These are phyloP conservation scores for Lactarius vividus DNA, from an alignment of 768 basidiomycete species.

Conservation along the genomic window DNA sequence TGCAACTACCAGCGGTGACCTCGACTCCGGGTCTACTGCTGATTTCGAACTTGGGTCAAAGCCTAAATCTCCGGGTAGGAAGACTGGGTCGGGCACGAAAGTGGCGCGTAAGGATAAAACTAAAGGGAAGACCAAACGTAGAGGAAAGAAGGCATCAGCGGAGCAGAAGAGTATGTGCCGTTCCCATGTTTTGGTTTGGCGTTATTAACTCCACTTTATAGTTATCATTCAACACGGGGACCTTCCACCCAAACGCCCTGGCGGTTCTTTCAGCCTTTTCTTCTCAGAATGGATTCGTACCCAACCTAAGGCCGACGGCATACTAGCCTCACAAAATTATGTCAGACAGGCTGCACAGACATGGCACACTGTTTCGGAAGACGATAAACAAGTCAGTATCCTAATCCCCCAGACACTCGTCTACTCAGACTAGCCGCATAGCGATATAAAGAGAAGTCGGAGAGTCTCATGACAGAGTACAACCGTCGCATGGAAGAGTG, in stretches of 20 bases:
- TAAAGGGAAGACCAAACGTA: neutral
- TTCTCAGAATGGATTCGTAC: neutral
- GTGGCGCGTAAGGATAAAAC: neutral
- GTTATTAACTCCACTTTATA: conserved; percentile 4
- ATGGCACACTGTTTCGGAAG: conserved; percentile 17
- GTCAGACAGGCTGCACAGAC: neutral
- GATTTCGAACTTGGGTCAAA: conserved; percentile 12
- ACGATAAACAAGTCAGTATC: conserved; percentile 23
- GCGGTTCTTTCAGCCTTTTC: neutral
- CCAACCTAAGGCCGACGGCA: conserved; percentile 1
- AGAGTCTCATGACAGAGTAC: conserved; percentile 3
- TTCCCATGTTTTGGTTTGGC: neutral
- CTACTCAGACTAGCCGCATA: neutral
- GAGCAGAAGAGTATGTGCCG: neutral
- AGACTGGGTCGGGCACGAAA: neutral
- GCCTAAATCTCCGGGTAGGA: conserved; percentile 4
- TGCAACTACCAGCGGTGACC: neutral
- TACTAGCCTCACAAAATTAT: accelerated
- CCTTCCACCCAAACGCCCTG: conserved; percentile 6
- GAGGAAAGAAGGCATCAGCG: neutral
- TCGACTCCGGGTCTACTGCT: neutral
- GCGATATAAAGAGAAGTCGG: conserved; percentile 7
- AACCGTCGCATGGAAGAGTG: conserved; percentile 2
- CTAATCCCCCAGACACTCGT: neutral
- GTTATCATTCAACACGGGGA: neutral